Base-by-base conservation (phyloP, 208 protist genomes). In the Trypanosoma congolense region DNA sequence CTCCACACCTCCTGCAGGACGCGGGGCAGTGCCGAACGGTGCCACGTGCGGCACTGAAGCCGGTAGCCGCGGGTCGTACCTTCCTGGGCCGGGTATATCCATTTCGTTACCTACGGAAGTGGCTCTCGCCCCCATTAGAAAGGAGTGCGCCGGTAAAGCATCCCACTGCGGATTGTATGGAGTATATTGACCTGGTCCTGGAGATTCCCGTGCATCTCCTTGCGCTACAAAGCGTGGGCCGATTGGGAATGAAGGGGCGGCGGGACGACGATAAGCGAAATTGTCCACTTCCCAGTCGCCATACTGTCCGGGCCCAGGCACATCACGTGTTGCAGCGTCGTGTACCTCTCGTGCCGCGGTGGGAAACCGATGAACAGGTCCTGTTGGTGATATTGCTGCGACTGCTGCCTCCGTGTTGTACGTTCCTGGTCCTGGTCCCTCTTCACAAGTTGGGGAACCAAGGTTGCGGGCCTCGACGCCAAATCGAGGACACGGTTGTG, bases 291-390 rank as follows among this genome's bases (percentile, higher is more conserved):
- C 21, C 4, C 19, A 31, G 22, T 19, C 36, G 12, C 57, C 53
- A 52, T 74, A 74, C 29, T 74, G 61, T 12, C 67, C 67, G 19
- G 67, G 67, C n/a, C 67, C 61, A 18, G 67, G 67, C 6, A 42
- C 50, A 2, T 51, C 62, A 28, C 31, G 16, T 33, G 29, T 16
- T 26, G 8, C 36, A 28, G 26, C 25, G 40, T 48, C 12, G 33
- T 6, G 47, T 21, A 53, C 28, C 26, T 65, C 60, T 9, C 70
- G 62, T n/a, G 52, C 29, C 1, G 63, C 57, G 5, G 64, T 68
- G 46, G 63, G 56, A 42, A 76, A 76, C 18, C 18, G 30, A 59
- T 62, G 53, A n/a, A 43, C 60, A 54, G 33, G 50, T 26, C 19
- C 46, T 14, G 21, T 16, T n/a, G 46, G 14, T 4, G 18, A 22